Base-by-base conservation (phyloP, 2,329 filamentous ascomycete genomes). In the Fusarium sp. region DNA sequence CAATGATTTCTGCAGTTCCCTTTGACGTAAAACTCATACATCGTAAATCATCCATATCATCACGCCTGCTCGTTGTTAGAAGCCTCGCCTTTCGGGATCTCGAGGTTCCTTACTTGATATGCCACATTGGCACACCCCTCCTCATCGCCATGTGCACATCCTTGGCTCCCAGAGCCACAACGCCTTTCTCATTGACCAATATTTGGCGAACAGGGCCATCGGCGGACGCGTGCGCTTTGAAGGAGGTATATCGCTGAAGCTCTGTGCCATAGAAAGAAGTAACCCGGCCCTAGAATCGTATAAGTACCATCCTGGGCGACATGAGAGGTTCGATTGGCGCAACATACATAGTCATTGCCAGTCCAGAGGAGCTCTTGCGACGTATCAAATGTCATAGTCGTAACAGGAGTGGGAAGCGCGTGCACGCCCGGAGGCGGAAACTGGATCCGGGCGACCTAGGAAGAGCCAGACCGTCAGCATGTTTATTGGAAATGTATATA, bases 1-100 rank as follows among this genome's bases (percentile, higher is more conserved):
- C 94, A 22, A 99, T 86, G 66, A 99, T 92, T 79, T 97, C 93
- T 15, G 90, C 89, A 30, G 93, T 94, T 10, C 93, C 93, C 79
- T 95, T 95, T 32, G 94, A 95, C 2, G 95, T 97, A 81, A 97
- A 98, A 81, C 93, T 96, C 95, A 98, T 98, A 83, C 97, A 98
- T 77, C 91, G 91, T 73, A 99, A 86, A 80, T 98, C 94, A 73
- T 89, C 91, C 92, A 98, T 97, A 65, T 93, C 92, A 32, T 91
- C 86, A 79, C 91, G 88, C 73, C 92, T 94, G 17, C 15, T 33
- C 38, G 20, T 20, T 5, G 52, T 82, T 67, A 81, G 77, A 47
- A 54, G 12, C 30, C 43, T 17, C 43, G n/a, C 37, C 47, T 33
- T 32, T 57, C 11, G 25, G 3, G n/a, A 40, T 38, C 10, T 35